These are phyloP conservation scores for Chlorella sp. DNA, from an alignment of 139 green algal genomes.

Conservation along the genomic window DNA sequence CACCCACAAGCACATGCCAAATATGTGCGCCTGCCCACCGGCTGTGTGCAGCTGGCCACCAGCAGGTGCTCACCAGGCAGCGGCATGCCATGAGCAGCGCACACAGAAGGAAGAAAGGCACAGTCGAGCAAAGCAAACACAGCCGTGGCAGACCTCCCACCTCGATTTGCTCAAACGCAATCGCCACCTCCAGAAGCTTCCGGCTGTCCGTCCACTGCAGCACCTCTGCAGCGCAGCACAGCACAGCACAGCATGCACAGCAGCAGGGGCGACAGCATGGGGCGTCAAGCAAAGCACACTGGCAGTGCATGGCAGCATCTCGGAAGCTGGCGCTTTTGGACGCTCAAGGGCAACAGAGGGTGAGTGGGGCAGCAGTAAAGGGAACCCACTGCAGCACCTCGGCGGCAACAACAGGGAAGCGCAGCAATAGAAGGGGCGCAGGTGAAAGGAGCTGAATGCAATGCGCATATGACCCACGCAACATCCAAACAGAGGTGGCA, in stretches of 20 bases:
- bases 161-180: conserved; percentile 41
- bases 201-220: conserved; percentile 53
- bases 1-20: neutral
- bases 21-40: neutral
- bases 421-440: too few species aligned
- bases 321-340: too few species aligned
- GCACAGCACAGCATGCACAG: neutral
- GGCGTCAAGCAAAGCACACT: neutral
- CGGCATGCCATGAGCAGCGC: too few species aligned
- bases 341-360: too few species aligned
- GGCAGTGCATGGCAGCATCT: too few species aligned
- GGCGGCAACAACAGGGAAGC: too few species aligned
- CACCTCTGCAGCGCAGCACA: neutral
- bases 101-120: neutral
- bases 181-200: conserved; percentile 50
- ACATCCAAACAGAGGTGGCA: too few species aligned
- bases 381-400: too few species aligned
- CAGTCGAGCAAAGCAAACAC: neutral
- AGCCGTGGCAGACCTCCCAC: neutral
- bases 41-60: neutral
- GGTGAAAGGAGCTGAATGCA: too few species aligned
- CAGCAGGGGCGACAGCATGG: neutral
- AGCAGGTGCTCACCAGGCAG: neutral
- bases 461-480: too few species aligned
- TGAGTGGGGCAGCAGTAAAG: too few species aligned